Evolutionary conservation across 345 rosid genomes (phyloP).

Genomic region (Syzygium grande): DNA sequence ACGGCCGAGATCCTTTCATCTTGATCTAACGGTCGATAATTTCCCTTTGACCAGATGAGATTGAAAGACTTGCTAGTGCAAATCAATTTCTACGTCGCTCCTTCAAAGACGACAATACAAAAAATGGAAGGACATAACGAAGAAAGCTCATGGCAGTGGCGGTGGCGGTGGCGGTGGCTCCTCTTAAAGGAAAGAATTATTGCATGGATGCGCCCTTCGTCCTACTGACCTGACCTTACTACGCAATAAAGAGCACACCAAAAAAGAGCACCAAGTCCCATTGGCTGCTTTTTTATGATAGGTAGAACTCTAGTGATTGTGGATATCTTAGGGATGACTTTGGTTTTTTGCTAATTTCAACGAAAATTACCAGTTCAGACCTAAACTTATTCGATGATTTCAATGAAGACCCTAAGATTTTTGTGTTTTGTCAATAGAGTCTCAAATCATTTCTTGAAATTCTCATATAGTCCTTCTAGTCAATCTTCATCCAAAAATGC

Average conservation of each 20-base stretch:
- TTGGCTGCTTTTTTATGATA: neutral
- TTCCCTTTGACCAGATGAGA: no score
- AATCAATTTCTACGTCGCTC: no score
- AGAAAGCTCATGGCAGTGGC: neutral
- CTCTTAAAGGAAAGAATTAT: neutral
- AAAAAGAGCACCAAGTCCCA: neutral
- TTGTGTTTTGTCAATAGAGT: no score
- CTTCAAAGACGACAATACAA: no score
- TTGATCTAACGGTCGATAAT: no score
- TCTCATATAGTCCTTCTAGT: accelerated
- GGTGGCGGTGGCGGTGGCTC: neutral
- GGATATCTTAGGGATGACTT: neutral
- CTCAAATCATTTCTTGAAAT: accelerated
- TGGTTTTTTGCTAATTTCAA: neutral
- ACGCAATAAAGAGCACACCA: neutral
- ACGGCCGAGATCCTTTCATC: no score
- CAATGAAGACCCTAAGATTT: no score
- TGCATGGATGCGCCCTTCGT: neutral
- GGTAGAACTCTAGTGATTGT: neutral
- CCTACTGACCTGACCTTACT: neutral
- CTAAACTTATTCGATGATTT: no score
- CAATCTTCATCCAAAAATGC: accelerated
- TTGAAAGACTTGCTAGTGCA: no score
- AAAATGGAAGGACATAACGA: neutral
- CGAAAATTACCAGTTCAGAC: neutral